Evolutionary conservation across 129 eudicot genomes (phyloP).

Genomic region (Arctium minus): DNA sequence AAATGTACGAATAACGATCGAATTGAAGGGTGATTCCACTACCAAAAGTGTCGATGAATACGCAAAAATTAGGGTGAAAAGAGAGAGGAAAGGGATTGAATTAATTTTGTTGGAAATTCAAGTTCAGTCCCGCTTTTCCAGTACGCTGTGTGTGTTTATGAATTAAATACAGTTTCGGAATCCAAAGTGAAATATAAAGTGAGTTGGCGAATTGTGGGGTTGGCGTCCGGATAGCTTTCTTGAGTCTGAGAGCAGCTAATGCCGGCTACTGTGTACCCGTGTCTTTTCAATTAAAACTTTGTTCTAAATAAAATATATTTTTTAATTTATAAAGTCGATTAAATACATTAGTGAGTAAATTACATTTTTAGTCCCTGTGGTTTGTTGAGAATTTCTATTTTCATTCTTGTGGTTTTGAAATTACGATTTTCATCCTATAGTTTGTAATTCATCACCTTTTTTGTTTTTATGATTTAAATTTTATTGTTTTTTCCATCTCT

Average conservation of each 20-base stretch:
- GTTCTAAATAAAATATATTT: too few relatives aligned
- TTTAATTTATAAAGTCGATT: too few relatives aligned
- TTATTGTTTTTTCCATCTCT: too few relatives aligned
- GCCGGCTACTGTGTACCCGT: slow-evolving; percentile 5
- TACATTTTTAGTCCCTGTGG: too few relatives aligned
- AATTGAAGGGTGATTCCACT: slow-evolving; percentile 1
- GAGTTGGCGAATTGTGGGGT: slow-evolving; percentile 8
- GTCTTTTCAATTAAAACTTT: too few relatives aligned
- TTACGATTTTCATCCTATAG: too few relatives aligned
- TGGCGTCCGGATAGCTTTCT: slow-evolving; percentile 34
- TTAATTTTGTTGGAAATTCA: not conserved
- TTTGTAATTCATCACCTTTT: too few relatives aligned
- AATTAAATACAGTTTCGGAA: slow-evolving; percentile 34
- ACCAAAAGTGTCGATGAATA: not conserved
- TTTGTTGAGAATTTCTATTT: too few relatives aligned
- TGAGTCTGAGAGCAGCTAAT: slow-evolving; percentile 5
- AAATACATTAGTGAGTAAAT: too few relatives aligned
- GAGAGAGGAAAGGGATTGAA: not conserved
- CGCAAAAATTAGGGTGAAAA: not conserved
- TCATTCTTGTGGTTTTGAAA: too few relatives aligned
- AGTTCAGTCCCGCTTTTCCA: slow-evolving; percentile 29
- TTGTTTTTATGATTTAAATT: too few relatives aligned
- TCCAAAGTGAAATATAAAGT: slow-evolving; percentile 21
- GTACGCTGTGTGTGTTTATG: slow-evolving; percentile 27
- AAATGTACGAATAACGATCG: not conserved